A percentile compares a stretch with the other conserved stretches of the same genome.
Conservation (phyloP, 2,329 filamentous ascomycete genomes). For the Cladophialophora immunda region DNA sequence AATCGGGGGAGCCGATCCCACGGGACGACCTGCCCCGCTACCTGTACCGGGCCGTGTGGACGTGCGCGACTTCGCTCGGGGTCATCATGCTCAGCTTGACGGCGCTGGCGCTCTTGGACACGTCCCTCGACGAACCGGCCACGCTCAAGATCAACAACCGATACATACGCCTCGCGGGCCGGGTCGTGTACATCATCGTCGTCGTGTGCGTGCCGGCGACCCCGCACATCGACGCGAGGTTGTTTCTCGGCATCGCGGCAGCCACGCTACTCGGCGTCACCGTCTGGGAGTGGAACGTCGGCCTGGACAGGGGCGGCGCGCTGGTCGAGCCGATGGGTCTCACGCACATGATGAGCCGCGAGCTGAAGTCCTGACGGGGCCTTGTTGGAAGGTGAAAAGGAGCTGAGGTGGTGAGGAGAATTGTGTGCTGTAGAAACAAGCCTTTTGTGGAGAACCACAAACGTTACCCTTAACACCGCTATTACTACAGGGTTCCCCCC, state of each 20-base stretch:
- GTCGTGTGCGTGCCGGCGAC: slow-evolving; percentile 1
- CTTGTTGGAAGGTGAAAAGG: no score
- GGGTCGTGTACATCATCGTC: slow-evolving; percentile 5
- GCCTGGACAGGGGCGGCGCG: slow-evolving; percentile 13
- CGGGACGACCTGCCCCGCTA: slow-evolving; percentile 2
- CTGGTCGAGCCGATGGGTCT: slow-evolving; percentile 11
- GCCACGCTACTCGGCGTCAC: slow-evolving; percentile 9
- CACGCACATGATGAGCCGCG: slow-evolving; percentile 12
- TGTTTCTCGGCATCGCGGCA: slow-evolving; percentile 10
- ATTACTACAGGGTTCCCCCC: no score
- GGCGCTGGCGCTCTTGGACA: slow-evolving; percentile 1
- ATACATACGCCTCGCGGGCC: slow-evolving; percentile 6
- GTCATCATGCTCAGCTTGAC: slow-evolving; percentile 18
- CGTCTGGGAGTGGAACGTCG: slow-evolving; percentile 20
- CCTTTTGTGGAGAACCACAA: no score
- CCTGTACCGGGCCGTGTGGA: slow-evolving; percentile 9
- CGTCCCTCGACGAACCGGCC: slow-evolving; percentile 13
- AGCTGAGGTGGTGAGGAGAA: no score
- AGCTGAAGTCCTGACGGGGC: slow-evolving; percentile 5
- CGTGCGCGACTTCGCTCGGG: slow-evolving; percentile 3
- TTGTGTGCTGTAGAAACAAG: no score
- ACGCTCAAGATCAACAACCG: slow-evolving; percentile 18
- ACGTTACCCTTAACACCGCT: no score
- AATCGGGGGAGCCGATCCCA: background rate
- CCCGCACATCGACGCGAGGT: background rate